phyloP scores from a whole-genome alignment of 2,329 filamentous ascomycete species.

The Cladosporium sp. region DNA sequence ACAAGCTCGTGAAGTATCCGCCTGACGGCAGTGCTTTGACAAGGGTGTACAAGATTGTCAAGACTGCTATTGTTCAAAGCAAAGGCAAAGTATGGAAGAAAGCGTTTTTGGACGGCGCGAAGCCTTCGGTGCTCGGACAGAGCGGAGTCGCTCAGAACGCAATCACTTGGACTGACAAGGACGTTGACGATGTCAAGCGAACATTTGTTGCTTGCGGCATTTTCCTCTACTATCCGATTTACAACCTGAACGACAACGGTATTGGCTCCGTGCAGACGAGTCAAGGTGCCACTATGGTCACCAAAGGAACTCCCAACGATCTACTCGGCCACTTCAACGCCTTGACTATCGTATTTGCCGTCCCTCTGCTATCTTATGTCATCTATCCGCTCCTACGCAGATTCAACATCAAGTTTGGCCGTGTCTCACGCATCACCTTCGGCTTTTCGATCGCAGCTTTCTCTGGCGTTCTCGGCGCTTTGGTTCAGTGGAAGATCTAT shows the following conservation, averaged over 20 bases:
- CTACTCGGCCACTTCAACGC: conserved; percentile 47
- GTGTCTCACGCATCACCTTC: conserved; percentile 54
- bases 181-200: conserved; percentile 65
- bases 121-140: conserved; percentile 26
- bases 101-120: conserved; percentile 28
- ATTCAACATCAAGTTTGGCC: conserved; percentile 43
- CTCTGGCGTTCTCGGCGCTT: conserved; percentile 54
- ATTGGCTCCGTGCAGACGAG: background rate
- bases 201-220: conserved; percentile 57
- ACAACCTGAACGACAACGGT: conserved; percentile 26
- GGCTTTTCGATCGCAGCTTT: conserved; percentile 54
- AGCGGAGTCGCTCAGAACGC: conserved; percentile 2
- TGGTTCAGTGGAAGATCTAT: conserved; percentile 58
- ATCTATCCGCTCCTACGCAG: conserved; percentile 47
- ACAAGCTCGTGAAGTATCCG: conserved; percentile 29
- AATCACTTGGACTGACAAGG: conserved; percentile 64
- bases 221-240: conserved; percentile 55
- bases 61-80: conserved; percentile 28
- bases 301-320: conserved; percentile 47
- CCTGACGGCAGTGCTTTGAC: conserved; percentile 29
- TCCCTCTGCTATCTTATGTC: conserved; percentile 46
- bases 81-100: conserved; percentile 30
- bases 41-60: conserved; percentile 30
- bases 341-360: conserved; percentile 46
- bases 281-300: conserved; percentile 28